Conservation (phyloP, 2,329 filamentous ascomycete genomes). For the Leptographium flavum region DNA sequence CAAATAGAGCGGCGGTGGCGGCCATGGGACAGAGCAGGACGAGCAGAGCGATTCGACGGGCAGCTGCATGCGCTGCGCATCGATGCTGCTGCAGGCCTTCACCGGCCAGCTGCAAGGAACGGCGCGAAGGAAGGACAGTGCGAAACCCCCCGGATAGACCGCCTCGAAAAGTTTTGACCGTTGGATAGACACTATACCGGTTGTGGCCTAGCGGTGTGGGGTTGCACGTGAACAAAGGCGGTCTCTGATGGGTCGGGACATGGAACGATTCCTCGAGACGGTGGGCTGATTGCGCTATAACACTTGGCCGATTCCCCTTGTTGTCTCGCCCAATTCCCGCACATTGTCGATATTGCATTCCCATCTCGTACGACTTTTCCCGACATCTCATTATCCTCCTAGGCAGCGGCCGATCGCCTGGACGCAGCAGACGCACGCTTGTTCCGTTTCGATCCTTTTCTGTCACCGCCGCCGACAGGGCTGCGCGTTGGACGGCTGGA, state of each 20-base stretch:
- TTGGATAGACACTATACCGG: no score
- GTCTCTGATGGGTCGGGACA: not conserved
- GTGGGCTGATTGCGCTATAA: slow-evolving; percentile 12
- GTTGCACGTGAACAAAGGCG: not conserved
- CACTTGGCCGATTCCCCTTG: slow-evolving; percentile 2
- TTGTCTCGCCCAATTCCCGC: slow-evolving; percentile 4
- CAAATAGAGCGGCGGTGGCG: not conserved
- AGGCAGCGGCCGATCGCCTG: not conserved
- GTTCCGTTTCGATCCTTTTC: not conserved
- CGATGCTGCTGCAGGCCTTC: no score
- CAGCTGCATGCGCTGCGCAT: no score
- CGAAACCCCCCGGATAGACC: no score
- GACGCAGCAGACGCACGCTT: no score
- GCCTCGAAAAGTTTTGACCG: no score
- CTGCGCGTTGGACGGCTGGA: not conserved
- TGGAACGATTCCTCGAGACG: slow-evolving; percentile 11
- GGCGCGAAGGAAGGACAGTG: not conserved
- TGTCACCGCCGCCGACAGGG: not conserved
- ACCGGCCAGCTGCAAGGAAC: no score
- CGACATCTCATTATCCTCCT: not conserved
- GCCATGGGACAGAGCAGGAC: no score
- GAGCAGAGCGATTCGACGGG: no score
- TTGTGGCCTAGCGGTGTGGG: not conserved
- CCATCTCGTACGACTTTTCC: slow-evolving; percentile 9
- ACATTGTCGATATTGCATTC: slow-evolving; percentile 1